Evolutionary conservation across 768 basidiomycete genomes (phyloP).

Genomic region (Boletus edulis): DNA sequence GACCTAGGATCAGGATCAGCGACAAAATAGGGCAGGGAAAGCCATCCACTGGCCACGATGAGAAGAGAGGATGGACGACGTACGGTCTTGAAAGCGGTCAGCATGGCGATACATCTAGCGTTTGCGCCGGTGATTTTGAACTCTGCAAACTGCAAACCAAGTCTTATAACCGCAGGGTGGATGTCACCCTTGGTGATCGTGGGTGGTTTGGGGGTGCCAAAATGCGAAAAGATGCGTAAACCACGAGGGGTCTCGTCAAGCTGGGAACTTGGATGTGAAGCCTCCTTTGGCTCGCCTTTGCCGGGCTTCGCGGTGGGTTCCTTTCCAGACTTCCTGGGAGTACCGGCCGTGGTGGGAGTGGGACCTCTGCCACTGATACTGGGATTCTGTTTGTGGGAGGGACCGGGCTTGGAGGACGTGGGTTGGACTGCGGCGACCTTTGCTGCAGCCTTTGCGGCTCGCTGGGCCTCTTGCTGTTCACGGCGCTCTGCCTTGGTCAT

Average conservation of each 20-base stretch:
- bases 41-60: not conserved
- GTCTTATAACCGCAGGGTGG: conserved; percentile 83
- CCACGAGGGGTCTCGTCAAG: conserved; percentile 47
- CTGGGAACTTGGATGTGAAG: conserved; percentile 27
- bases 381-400: conserved; percentile 27
- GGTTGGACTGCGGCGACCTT: conserved; percentile 33
- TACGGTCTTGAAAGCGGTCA: conserved; percentile 90
- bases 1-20: conserved; percentile 48
- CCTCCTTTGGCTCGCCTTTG: conserved; percentile 28
- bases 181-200: conserved; percentile 73
- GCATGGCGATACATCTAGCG: conserved; percentile 90
- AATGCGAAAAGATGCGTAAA: conserved; percentile 84
- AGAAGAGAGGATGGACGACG: conserved; percentile 21
- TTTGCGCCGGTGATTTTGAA: conserved; percentile 95
- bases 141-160: conserved; percentile 87
- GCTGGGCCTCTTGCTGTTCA: conserved; percentile 76
- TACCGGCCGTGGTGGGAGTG: conserved; percentile 8
- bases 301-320: conserved; percentile 13
- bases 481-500: conserved; percentile 81
- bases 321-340: conserved; percentile 29
- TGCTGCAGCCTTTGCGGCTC: conserved; percentile 67
- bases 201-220: conserved; percentile 65
- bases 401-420: conserved; percentile 23
- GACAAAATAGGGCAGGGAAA: not conserved
- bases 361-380: conserved; percentile 22